Evolutionary conservation across 2,329 filamentous ascomycete species (phyloP).

Genomic region (Leptoxyphium fumago): DNA sequence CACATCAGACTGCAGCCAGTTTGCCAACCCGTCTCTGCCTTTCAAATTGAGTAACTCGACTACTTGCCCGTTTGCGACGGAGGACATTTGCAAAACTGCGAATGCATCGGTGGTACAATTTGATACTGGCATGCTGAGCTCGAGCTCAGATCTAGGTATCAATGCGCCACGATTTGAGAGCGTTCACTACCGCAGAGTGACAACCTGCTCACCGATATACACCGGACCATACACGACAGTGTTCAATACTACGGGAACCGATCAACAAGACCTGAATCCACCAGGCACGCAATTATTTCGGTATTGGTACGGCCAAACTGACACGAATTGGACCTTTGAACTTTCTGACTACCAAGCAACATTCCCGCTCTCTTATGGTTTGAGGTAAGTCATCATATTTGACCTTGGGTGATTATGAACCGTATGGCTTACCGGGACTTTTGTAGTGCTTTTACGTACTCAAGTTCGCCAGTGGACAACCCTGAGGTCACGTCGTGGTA

Average conservation of each 20-base stretch:
- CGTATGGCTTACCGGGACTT: too few species aligned
- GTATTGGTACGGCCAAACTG: background rate
- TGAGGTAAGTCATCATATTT: background rate
- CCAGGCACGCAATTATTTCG: background rate
- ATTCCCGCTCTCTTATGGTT: background rate
- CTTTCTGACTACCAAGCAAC: background rate
- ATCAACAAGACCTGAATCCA: background rate
- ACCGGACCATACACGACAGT: background rate
- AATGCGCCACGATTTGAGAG: background rate
- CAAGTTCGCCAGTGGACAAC: too few species aligned
- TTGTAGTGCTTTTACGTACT: too few species aligned
- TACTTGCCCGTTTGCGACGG: background rate
- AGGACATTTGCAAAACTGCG: background rate
- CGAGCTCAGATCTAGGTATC: background rate
- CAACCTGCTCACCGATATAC: background rate
- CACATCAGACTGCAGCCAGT: background rate
- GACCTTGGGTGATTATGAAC: too few species aligned
- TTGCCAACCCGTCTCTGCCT: background rate
- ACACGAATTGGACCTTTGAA: background rate
- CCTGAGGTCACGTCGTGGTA: background rate
- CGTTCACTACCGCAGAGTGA: background rate
- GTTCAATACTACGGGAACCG: background rate
- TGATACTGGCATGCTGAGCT: background rate
- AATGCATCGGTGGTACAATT: background rate
- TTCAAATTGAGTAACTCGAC: background rate